Evolutionary conservation across 352 stramenopile species (phyloP), one percentile per base, ranked within the genome.

Genomic region (Poterioochromonas sp.): DNA sequence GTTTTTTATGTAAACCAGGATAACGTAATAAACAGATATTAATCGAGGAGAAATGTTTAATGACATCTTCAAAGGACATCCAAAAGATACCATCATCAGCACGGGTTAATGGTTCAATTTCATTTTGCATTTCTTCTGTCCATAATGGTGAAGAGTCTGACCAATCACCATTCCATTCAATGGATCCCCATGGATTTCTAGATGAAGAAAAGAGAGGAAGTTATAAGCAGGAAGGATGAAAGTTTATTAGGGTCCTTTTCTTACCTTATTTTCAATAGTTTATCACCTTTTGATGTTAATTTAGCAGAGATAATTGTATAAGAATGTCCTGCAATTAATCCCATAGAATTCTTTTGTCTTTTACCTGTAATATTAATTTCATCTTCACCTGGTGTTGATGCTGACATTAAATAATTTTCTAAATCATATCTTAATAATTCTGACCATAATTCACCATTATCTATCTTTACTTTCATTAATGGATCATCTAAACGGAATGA

Each of bases 151-250:
- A 47, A 3, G 58, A 15, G 32, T 82, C 74, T 22, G 54, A 65
- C 80, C 80, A 83, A 60, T 83, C 80, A 8, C 80, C 80, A 2
- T 22, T 81, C 80, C 80, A 83, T 41, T 83, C 80, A 15, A 80
- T 73, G 0, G 2, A 8, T 35, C 79, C 79, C 79, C 79, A 82
- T 44, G 79, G 79, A 41, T 82, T 82, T 15, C 79, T n/a, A n/a
- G n/a, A n/a, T 2, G 2, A 80, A n/a, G n/a, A n/a, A n/a, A n/a
- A n/a, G n/a, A n/a, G n/a, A n/a, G n/a, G n/a, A n/a, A n/a, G n/a
- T n/a, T n/a, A n/a, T n/a, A n/a, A n/a, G n/a, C n/a, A n/a, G n/a
- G n/a, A n/a, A n/a, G n/a, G n/a, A n/a, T n/a, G n/a, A n/a, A n/a
- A n/a, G n/a, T n/a, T n/a, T n/a, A n/a, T n/a, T n/a, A n/a, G n/a